Percentiles rank a stretch among this genome's conserved stretches.
These are phyloP conservation scores for Hura crepitans DNA, from an alignment of 441 rosid genomes.

Conservation along the genomic window DNA sequence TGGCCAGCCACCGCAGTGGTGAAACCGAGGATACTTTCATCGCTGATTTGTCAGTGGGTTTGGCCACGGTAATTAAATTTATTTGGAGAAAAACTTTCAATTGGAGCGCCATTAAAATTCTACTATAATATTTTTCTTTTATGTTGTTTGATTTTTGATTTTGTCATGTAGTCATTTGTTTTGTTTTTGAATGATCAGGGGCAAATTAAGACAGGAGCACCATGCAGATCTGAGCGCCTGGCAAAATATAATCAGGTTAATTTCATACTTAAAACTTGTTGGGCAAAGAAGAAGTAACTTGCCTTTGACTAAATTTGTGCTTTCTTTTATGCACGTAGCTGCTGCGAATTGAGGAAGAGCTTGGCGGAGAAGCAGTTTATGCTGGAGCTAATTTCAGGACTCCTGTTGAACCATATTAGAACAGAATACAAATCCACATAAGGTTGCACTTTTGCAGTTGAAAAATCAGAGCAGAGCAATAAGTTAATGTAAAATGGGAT, in stretches of 20 bases:
- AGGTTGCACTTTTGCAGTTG: background rate
- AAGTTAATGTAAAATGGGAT: constrained; percentile 21
- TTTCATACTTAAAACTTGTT: background rate
- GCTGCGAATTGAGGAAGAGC: constrained; percentile 92
- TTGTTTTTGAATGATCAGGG: constrained; percentile 46
- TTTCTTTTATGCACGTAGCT: constrained; percentile 37
- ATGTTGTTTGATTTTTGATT: constrained; percentile 4
- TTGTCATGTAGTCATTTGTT: background rate
- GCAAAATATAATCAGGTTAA: constrained; percentile 93
- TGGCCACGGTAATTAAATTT: constrained; percentile 69
- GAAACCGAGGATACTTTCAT: constrained; percentile 98
- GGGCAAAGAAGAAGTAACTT: background rate
- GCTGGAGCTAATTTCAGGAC: constrained; percentile 82
- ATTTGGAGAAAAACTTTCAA: background rate
- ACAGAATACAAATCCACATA: background rate
- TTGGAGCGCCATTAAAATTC: background rate
- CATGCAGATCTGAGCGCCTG: constrained; percentile 97
- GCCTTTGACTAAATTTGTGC: background rate
- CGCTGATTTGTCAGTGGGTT: constrained; percentile 87
- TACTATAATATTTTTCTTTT: background rate
- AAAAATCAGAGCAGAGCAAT: constrained; percentile 15
- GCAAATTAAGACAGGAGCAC: constrained; percentile 96
- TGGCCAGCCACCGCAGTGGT: constrained; percentile 99
- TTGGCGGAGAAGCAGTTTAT: constrained; percentile 74
- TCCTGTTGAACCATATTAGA: constrained; percentile 54